Conservation (phyloP, 306 rosid genomes). For the Trichosanthes cucumerina region DNA sequence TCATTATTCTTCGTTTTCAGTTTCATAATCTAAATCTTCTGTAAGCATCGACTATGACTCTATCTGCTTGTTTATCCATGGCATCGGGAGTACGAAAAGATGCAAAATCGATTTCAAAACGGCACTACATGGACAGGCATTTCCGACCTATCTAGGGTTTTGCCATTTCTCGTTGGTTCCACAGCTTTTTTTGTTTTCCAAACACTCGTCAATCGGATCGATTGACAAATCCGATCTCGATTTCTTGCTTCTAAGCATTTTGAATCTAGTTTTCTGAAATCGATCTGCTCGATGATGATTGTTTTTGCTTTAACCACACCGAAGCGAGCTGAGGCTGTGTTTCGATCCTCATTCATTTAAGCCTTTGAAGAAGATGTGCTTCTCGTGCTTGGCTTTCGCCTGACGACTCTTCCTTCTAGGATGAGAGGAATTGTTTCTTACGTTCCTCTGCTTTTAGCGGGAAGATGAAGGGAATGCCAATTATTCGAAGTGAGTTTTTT, state of each 20-base stretch:
- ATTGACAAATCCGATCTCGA: neutral
- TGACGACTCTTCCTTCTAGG: neutral
- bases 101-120: neutral
- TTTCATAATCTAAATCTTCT: neutral
- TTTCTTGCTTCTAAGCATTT: neutral
- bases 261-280: neutral
- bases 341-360: neutral
- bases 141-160: neutral
- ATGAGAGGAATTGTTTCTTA: neutral
- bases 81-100: conserved; percentile 8
- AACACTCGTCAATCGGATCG: neutral
- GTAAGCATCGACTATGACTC: neutral
- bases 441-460: neutral
- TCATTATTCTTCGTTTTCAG: neutral
- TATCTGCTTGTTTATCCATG: neutral
- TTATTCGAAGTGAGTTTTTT: neutral
- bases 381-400: neutral
- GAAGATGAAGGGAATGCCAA: neutral
- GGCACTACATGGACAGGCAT: conserved; percentile 4
- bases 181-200: neutral
- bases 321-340: conserved; percentile 2
- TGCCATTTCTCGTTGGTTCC: conserved; percentile 6
- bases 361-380: neutral
- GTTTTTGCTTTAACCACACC: conserved; percentile 14
- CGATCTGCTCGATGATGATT: conserved; percentile 6